Evolutionary conservation across 345 rosid genomes (phyloP), one percentile per base, ranked within the genome.

Genomic region (Kernera saxatilis): DNA sequence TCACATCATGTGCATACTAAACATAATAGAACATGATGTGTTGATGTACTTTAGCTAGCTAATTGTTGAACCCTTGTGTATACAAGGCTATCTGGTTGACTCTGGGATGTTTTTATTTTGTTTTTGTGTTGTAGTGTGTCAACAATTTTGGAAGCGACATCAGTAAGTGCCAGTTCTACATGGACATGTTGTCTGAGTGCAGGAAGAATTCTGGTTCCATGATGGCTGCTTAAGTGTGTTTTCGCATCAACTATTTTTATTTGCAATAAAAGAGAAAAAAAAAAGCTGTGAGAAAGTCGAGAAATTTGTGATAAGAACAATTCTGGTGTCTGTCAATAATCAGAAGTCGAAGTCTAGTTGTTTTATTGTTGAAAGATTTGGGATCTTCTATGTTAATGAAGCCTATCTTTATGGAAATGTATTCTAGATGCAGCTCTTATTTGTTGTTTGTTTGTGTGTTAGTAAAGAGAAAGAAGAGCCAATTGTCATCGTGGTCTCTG

Each of bases 81-180:
- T 41, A 2, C 23, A 14, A 44, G 14, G 14, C 15, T 15, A 37
- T 67, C 18, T 53, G 46, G 19, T 27, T 27, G 71, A 53, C 29
- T 26, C 14, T n/a, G 5, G 59, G 19, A 3, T 41, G 8, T 69
- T 15, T 60, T 41, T 3, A 15, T 45, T 5, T 44, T 57, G 9
- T 35, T 56, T 46, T 27, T 77, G 30, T 33, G 61, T 22, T 79
- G 81, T 69, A 92, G 96, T 92, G 96, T 72, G 19, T 89, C 53
- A 89, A 67, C 82, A 83, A 76, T 77, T 84, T 64, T 25, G 96
- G 91, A 23, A 88, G 58, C 25, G 97, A 94, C 22, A 85, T 94
- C 75, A 86, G 90, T 89, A 89, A 84, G 80, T 94, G 99, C 57
- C 98, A 91, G 84, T 94, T 94, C 88, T 94, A 94, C 93, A 82